phyloP scores from a whole-genome alignment of 345 rosid genomes.

The Salix udensis region DNA sequence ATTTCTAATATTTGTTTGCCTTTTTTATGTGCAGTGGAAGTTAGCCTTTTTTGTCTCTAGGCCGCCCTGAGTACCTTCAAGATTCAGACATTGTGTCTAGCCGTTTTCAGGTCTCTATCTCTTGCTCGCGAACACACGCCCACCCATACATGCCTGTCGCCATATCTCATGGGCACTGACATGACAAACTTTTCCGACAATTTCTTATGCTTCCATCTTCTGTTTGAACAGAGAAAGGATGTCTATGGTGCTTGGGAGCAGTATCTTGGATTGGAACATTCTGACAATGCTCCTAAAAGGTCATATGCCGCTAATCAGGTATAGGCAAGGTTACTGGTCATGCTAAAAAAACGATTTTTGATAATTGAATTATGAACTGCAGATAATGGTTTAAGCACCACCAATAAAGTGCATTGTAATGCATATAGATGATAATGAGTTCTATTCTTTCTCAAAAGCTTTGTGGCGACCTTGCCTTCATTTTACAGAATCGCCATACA shows the following conservation, averaged over 20 bases:
- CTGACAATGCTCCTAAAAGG: conserved; percentile 80
- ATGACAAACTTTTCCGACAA: not conserved
- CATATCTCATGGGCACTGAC: not conserved
- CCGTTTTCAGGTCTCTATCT: conserved; percentile 24
- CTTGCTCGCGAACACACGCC: not conserved
- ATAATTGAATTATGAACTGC: not conserved
- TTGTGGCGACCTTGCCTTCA: not conserved
- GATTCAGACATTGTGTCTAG: conserved; percentile 27
- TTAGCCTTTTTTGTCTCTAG: conserved; percentile 54
- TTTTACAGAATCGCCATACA: conserved; percentile 27
- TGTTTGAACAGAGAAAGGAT: conserved; percentile 58
- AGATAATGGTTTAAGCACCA: not conserved
- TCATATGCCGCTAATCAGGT: conserved; percentile 84
- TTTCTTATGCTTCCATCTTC: not conserved
- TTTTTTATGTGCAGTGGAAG: conserved; percentile 25
- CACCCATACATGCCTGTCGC: not conserved
- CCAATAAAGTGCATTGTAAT: not conserved
- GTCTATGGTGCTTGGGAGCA: conserved; percentile 97
- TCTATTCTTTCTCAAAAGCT: too few species aligned
- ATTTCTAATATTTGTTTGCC: not conserved
- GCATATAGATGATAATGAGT: not conserved
- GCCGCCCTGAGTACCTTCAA: conserved; percentile 56
- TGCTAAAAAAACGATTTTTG: not conserved
- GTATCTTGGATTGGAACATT: conserved; percentile 92
- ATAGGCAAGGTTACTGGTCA: not conserved